Conservation (phyloP, 805 yeast genomes). For the Saturnispora sanitii region DNA sequence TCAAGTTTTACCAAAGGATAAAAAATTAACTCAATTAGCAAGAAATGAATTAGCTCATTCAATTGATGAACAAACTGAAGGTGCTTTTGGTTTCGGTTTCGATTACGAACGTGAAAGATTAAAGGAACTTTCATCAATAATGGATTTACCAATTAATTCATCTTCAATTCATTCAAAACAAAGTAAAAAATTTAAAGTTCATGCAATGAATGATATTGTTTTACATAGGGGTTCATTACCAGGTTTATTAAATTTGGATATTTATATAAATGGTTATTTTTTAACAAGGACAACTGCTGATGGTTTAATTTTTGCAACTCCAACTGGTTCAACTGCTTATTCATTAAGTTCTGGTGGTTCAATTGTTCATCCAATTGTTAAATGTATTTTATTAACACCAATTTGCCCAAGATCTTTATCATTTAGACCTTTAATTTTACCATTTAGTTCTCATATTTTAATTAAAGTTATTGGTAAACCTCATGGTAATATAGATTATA, state of each 20-base stretch:
- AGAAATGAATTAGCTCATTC: constrained; percentile 3
- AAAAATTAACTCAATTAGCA: no score
- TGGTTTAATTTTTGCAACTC: constrained; percentile 78
- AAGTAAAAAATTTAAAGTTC: constrained; percentile 23
- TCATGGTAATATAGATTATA: constrained; percentile 22
- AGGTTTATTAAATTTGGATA: constrained; percentile 72
- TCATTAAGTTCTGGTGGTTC: constrained; percentile 87
- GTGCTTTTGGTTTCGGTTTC: neutral
- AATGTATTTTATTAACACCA: constrained; percentile 76
- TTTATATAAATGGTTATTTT: constrained; percentile 75
- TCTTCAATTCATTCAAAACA: constrained; percentile 12
- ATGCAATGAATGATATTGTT: constrained; percentile 89
- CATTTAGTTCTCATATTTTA: constrained; percentile 65
- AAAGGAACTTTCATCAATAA: constrained; percentile 8
- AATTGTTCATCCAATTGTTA: constrained; percentile 81
- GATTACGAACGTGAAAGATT: constrained; percentile 10
- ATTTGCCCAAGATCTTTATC: constrained; percentile 86
- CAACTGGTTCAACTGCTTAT: constrained; percentile 94
- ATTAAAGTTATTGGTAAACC: constrained; percentile 45
- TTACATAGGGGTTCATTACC: constrained; percentile 86
- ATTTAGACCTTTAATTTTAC: constrained; percentile 81
- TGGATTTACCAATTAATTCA: constrained; percentile 14
- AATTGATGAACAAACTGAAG: constrained; percentile 5
- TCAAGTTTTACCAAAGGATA: no score
- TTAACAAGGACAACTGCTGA: constrained; percentile 88